phyloP scores from a whole-genome alignment of 805 yeast species.

The Sugiyamaella qingdaonensis region DNA sequence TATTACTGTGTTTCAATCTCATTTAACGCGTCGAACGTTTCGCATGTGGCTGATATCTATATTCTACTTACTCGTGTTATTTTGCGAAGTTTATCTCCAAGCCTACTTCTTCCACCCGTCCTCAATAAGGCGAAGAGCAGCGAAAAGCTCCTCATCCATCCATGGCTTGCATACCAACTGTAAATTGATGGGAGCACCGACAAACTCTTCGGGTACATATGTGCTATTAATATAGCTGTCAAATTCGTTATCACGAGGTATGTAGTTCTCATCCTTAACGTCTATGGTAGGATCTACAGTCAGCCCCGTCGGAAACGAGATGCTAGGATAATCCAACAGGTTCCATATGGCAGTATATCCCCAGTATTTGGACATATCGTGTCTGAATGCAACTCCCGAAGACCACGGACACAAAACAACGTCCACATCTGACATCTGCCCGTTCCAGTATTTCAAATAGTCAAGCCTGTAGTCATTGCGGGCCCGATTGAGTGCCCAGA shows the following conservation, averaged over 20 bases:
- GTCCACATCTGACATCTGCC: slow-evolving; percentile 32
- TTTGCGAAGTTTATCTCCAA: too few relatives aligned
- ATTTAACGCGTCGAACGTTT: too few relatives aligned
- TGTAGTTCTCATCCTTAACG: neutral
- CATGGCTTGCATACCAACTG: neutral
- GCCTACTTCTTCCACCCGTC: neutral
- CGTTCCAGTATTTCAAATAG: slow-evolving; percentile 34
- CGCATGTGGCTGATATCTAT: too few relatives aligned
- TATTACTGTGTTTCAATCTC: too few relatives aligned
- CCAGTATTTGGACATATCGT: slow-evolving; percentile 17
- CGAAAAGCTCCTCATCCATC: slow-evolving; percentile 2
- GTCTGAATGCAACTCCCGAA: slow-evolving; percentile 39
- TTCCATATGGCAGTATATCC: slow-evolving; percentile 56
- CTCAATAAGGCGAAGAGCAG: neutral
- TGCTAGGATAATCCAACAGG: slow-evolving; percentile 53
- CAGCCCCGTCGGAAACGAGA: slow-evolving; percentile 43
- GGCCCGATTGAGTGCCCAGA: slow-evolving; percentile 15
- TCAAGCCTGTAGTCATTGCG: slow-evolving; percentile 35
- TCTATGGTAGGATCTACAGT: neutral
- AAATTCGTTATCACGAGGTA: neutral
- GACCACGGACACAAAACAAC: slow-evolving; percentile 30
- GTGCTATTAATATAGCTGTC: neutral
- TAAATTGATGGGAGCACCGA: neutral
- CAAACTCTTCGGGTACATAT: neutral
- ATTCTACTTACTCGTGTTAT: too few relatives aligned